phyloP scores from a whole-genome alignment of 192 early-diverging fungal species.

The Spizellomyces punctatus region DNA sequence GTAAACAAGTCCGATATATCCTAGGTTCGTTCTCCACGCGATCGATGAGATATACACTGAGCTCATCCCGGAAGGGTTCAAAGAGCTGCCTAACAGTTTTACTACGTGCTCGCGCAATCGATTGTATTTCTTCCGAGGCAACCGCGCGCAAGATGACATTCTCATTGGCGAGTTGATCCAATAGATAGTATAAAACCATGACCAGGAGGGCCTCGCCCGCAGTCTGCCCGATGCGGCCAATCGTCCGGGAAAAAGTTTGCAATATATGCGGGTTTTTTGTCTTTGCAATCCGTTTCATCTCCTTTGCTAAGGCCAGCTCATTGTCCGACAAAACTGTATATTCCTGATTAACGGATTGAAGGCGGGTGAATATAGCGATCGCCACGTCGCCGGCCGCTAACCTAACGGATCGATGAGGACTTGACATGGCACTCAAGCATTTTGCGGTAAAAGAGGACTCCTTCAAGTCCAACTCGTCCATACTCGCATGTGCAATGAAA shows the following conservation, averaged over 20 bases:
- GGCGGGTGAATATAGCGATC: not conserved
- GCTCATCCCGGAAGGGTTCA: conserved; percentile 16
- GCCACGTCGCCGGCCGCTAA: not conserved
- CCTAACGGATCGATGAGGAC: not conserved
- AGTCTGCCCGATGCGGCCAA: not conserved
- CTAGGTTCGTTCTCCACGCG: conserved; percentile 4
- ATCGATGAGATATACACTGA: conserved; percentile 40
- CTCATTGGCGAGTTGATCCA: conserved; percentile 17
- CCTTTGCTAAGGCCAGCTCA: not conserved
- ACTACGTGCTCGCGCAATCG: conserved; percentile 19
- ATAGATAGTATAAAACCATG: conserved; percentile 18
- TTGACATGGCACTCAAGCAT: not conserved
- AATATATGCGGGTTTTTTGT: not conserved
- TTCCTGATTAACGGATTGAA: not conserved
- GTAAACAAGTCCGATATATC: conserved; percentile 24
- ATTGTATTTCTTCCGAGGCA: conserved; percentile 26
- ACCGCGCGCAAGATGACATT: conserved; percentile 21
- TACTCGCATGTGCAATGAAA: not conserved
- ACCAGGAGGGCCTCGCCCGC: not conserved
- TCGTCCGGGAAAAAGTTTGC: not conserved
- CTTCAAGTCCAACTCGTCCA: not conserved
- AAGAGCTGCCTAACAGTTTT: conserved; percentile 27
- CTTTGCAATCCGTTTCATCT: not conserved
- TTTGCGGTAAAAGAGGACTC: not conserved
- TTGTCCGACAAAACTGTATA: not conserved